A percentile compares a stretch with the other conserved stretches of the same genome.
phyloP scores from a whole-genome alignment of 2,329 filamentous ascomycete species.

The Sarocladiaceae sp. region DNA sequence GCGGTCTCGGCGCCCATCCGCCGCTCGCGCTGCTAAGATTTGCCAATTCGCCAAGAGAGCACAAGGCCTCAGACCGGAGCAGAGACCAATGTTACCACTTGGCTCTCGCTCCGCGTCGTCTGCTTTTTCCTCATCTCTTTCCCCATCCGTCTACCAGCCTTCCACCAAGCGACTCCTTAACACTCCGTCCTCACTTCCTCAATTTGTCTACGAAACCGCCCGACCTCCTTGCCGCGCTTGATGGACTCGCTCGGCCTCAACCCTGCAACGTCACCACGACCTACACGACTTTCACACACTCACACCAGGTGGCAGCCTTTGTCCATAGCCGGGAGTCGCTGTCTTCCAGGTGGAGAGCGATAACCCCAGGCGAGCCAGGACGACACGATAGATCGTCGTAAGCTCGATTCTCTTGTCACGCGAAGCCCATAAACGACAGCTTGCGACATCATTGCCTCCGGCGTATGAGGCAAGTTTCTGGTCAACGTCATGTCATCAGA shows the following conservation, averaged over 20 bases:
- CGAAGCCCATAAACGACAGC: not conserved
- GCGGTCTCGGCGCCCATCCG: slow-evolving; percentile 26
- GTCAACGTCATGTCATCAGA: slow-evolving; percentile 2
- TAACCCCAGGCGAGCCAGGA: not conserved
- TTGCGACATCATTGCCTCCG: not conserved
- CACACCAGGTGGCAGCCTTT: no score
- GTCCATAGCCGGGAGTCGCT: not conserved
- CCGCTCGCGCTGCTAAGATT: slow-evolving; percentile 21
- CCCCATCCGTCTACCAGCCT: not conserved
- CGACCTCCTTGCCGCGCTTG: slow-evolving; percentile 3
- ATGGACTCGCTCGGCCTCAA: not conserved
- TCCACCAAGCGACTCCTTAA: not conserved
- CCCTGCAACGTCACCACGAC: not conserved
- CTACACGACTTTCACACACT: no score
- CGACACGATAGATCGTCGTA: not conserved
- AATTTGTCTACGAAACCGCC: not conserved
- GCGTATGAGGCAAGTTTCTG: not conserved
- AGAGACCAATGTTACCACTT: slow-evolving; percentile 5
- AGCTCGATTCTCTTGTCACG: not conserved
- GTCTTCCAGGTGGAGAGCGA: not conserved
- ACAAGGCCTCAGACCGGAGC: slow-evolving; percentile 17
- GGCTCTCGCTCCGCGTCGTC: not conserved
- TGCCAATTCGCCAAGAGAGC: slow-evolving; percentile 24
- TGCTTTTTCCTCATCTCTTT: not conserved
- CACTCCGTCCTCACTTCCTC: not conserved